Base-by-base conservation (phyloP, 495 filamentous ascomycete species). In the Penicillium robsamsonii region DNA sequence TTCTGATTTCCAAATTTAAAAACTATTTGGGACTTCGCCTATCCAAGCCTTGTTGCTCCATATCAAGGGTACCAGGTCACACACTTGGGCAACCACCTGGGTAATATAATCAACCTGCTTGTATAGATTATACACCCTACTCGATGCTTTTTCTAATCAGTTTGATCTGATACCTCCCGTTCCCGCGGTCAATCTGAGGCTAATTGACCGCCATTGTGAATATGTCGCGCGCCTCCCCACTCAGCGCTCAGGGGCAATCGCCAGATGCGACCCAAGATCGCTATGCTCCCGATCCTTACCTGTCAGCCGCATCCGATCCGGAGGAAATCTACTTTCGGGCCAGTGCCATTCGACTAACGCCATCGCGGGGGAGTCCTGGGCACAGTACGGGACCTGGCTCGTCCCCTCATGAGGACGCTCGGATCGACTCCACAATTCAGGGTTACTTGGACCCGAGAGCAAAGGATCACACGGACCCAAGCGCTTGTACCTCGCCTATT, bases 311-410 rank as follows among this genome's bases (percentile, higher is more conserved):
- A 8, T 70, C 67, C 11, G 75, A 77, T 55, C 73, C 70, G 1
- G 75, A 78, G 24, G 71, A 75, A 60, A 60, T 65, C 7, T 70
- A 61, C 17, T 73, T 77, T 31, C 65, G 66, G 49, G 67, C 68
- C n/a, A 58, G 62, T 33, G 70, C 65, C 0, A 71, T 77, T 53
- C 67, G 70, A 40, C 42, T 73, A 18, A 75, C 74, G 2, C 70
- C 72, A 1, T 57, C 61, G 17, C 58, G 53, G 44, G 53, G 59
- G 4, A 64, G 61, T 46, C 65, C 61, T n/a, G 56, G 57, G 15
- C 56, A 58, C 27, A 57, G 55, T 43, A 25, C 20, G 13, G 35
- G 24, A 25, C 33, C 38, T 20, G 30, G 45, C 20, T 59, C 61
- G 1, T 62, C 61, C 17, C 59, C 61, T 22, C 42, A 53, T 33